Base-by-base conservation (phyloP, 768 basidiomycete species). In the Tulasnella sp. region DNA sequence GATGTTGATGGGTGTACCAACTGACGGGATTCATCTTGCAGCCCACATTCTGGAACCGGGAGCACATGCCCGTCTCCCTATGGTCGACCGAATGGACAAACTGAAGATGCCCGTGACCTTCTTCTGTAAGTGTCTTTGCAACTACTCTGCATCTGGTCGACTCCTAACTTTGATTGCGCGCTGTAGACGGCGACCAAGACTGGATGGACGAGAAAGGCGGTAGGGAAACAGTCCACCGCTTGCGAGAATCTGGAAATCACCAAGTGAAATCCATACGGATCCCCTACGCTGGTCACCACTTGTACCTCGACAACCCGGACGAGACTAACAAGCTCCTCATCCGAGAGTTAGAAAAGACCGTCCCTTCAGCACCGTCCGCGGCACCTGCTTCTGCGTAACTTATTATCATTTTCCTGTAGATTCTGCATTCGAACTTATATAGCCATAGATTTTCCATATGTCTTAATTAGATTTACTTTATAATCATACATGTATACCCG, bases 121-220 rank as follows among this genome's bases (percentile, higher is more conserved):
- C 79, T 86, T 91, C 74, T 97, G 90, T 91, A 74, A 78, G 90
- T 86, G 16, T 22, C n/a, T n/a, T n/a, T n/a, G n/a, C n/a, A n/a
- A n/a, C n/a, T 70, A 66, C 64, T 34, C 73, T 67, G 74, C 35
- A 75, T 71, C 72, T 62, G 59, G 5, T 63, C 8, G 3, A n/a
- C 11, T 39, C 22, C n/a, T 41, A 72, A 12, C 39, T 19, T 47
- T 8, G 26, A 67, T 69, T 72, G 76, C 42, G 64, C 47, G 52
- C 66, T 72, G 0, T 73, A 91, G 90, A 95, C 78, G 95, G 94
- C 8, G 91, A 94, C 75, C 87, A 90, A 72, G 95, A 96, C 80
- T 96, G 95, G 95, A 97, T 97, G 95, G 95, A 97, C 80, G 88
- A 90, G 0, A 82, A 89, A 71, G 95, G 95, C 16, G 95, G 95